Conservation (phyloP, 352 stramenopile species). For the Pythium angustatum region DNA sequence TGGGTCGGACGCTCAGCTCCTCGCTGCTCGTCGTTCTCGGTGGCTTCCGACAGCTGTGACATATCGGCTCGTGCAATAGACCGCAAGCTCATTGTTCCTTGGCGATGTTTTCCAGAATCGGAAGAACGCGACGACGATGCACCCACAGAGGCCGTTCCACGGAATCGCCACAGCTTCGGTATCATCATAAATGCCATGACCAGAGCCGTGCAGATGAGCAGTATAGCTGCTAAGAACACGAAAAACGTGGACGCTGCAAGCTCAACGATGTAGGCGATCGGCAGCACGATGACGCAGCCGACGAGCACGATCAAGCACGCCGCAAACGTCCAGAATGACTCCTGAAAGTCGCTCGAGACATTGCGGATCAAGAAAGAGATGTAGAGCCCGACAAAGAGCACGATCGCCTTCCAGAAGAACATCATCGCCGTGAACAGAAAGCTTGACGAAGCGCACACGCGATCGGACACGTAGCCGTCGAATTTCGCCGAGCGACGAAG, state of each 20-base stretch:
- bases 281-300: constrained; percentile 31
- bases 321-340: constrained; percentile 44
- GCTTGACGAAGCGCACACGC: constrained; percentile 31
- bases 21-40: background rate
- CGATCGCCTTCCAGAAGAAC: constrained; percentile 43
- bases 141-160: background rate
- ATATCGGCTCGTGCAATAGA: background rate
- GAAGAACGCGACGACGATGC: background rate
- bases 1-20: background rate
- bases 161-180: constrained; percentile 30
- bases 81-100: background rate
- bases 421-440: constrained; percentile 36
- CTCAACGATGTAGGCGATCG: constrained; percentile 39
- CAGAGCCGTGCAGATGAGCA: constrained; percentile 31
- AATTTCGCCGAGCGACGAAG: constrained; percentile 13
- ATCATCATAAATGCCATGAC: constrained; percentile 37
- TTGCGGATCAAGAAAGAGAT: constrained; percentile 31
- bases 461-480: constrained; percentile 18
- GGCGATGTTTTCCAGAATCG: background rate
- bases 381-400: constrained; percentile 35
- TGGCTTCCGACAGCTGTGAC: background rate
- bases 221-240: constrained; percentile 26
- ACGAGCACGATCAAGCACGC: constrained; percentile 36
- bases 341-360: constrained; percentile 48
- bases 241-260: constrained; percentile 30